A percentile compares a stretch with the other conserved stretches of the same genome.
Evolutionary conservation across 257 asterid genomes (phyloP).

Genomic region (Haberlea rhodopensis): DNA sequence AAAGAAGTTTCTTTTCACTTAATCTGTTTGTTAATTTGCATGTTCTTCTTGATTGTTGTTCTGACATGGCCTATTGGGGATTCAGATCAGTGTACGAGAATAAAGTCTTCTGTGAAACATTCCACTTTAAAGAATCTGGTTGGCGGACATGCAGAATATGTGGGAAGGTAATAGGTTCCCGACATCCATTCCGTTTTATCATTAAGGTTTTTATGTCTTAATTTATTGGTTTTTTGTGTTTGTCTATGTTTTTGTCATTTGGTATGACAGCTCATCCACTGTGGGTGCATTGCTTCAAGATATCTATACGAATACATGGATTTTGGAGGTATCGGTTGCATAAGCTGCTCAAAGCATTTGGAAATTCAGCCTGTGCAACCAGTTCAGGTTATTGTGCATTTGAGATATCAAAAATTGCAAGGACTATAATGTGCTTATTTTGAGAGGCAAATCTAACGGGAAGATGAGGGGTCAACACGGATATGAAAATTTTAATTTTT

Average conservation of each 20-base stretch:
- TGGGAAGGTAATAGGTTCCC: constrained; percentile 51
- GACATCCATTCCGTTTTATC: constrained; percentile 10
- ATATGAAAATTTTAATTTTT: background rate
- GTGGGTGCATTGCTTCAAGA: constrained; percentile 91
- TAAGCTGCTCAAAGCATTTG: constrained; percentile 57
- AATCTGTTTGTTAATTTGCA: background rate
- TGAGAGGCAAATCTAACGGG: background rate
- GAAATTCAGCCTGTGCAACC: constrained; percentile 45
- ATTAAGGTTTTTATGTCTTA: background rate
- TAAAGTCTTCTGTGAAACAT: constrained; percentile 63
- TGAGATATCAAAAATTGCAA: constrained; percentile 7
- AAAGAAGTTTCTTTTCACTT: background rate
- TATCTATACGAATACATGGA: constrained; percentile 75
- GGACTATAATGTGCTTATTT: background rate
- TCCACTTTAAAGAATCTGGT: constrained; percentile 79
- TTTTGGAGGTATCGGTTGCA: constrained; percentile 78
- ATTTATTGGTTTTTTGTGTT: background rate
- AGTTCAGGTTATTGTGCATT: constrained; percentile 46
- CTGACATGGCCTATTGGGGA: constrained; percentile 21
- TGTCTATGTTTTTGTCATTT: constrained; percentile 26
- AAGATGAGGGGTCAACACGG: no score
- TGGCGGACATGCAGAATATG: constrained; percentile 91
- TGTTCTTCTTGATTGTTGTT: constrained; percentile 14
- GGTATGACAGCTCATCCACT: constrained; percentile 62
- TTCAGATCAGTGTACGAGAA: constrained; percentile 75